These are phyloP conservation scores for Phytophthora nicotianae DNA, from an alignment of 352 stramenopile species.

Conservation along the genomic window DNA sequence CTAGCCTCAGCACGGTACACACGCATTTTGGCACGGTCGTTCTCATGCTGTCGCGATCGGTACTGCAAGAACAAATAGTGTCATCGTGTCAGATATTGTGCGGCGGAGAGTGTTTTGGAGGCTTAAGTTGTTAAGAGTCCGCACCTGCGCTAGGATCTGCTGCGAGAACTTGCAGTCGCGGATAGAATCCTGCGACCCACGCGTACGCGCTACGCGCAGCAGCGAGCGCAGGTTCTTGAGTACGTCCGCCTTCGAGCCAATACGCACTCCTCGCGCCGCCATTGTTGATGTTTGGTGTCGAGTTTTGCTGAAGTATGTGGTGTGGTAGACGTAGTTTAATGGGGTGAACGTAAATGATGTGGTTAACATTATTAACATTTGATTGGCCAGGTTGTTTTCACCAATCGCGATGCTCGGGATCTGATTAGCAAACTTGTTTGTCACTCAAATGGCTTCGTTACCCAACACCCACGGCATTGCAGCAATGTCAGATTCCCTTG, in stretches of 20 bases:
- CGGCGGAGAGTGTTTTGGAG: neutral
- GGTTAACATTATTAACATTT: neutral
- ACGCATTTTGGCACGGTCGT: slow-evolving; percentile 73
- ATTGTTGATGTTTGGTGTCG: slow-evolving; percentile 18
- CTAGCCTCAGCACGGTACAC: slow-evolving; percentile 69
- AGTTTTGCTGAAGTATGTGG: neutral
- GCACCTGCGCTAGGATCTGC: slow-evolving; percentile 74
- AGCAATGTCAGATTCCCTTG: neutral
- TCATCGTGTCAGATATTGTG: slow-evolving; percentile 15
- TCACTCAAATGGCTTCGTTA: too few relatives aligned
- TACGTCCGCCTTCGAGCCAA: slow-evolving; percentile 83
- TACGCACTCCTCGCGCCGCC: slow-evolving; percentile 69
- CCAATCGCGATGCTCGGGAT: neutral
- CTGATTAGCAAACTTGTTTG: neutral
- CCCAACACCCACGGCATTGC: neutral
- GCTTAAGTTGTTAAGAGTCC: neutral
- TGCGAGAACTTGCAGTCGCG: slow-evolving; percentile 73
- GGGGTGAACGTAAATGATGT: neutral
- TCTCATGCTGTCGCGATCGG: slow-evolving; percentile 73
- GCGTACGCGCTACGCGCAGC: slow-evolving; percentile 67
- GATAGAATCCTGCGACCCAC: slow-evolving; percentile 52
- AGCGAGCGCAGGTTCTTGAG: slow-evolving; percentile 79
- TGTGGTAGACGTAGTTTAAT: slow-evolving; percentile 1
- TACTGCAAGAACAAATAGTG: slow-evolving; percentile 46
- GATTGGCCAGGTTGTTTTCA: neutral